Evolutionary conservation across 2,329 filamentous ascomycete species (phyloP).

Genomic region (Botryotinia globosa): DNA sequence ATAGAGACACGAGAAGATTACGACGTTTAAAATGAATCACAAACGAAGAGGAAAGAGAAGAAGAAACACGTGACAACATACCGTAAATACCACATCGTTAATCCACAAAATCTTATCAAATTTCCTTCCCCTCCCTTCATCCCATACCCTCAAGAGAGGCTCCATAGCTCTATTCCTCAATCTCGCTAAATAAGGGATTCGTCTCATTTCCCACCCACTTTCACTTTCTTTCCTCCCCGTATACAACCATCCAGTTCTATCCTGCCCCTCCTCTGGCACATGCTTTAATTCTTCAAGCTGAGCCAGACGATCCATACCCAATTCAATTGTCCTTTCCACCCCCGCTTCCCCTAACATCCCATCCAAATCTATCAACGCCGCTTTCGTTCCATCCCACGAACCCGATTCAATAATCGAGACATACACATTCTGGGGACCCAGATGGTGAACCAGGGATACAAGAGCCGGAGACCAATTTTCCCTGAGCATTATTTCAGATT

Average conservation of each 20-base stretch:
- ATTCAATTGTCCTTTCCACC: slow-evolving; percentile 40
- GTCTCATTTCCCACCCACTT: slow-evolving; percentile 43
- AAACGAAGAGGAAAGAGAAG: not conserved
- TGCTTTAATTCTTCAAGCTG: slow-evolving; percentile 24
- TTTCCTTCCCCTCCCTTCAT: slow-evolving; percentile 39
- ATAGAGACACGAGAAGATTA: not conserved
- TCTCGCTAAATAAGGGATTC: slow-evolving; percentile 66
- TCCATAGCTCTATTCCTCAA: slow-evolving; percentile 63
- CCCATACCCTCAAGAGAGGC: slow-evolving; percentile 5
- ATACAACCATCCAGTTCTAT: slow-evolving; percentile 56
- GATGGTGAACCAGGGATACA: slow-evolving; percentile 51
- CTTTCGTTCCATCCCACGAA: slow-evolving; percentile 67
- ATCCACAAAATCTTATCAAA: slow-evolving; percentile 58
- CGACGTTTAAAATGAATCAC: not conserved
- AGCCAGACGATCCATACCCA: slow-evolving; percentile 25
- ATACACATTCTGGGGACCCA: slow-evolving; percentile 64
- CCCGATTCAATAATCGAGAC: slow-evolving; percentile 68
- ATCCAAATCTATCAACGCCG: slow-evolving; percentile 56
- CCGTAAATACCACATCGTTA: slow-evolving; percentile 60
- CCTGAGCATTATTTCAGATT: slow-evolving; percentile 58
- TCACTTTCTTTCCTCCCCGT: slow-evolving; percentile 52
- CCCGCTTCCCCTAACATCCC: slow-evolving; percentile 49
- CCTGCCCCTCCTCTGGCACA: slow-evolving; percentile 24
- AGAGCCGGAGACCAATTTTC: slow-evolving; percentile 62
- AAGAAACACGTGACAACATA: slow-evolving; percentile 35